phyloP scores from a whole-genome alignment of 2,329 filamentous ascomycete genomes.

The Botryosphaeria agaves region DNA sequence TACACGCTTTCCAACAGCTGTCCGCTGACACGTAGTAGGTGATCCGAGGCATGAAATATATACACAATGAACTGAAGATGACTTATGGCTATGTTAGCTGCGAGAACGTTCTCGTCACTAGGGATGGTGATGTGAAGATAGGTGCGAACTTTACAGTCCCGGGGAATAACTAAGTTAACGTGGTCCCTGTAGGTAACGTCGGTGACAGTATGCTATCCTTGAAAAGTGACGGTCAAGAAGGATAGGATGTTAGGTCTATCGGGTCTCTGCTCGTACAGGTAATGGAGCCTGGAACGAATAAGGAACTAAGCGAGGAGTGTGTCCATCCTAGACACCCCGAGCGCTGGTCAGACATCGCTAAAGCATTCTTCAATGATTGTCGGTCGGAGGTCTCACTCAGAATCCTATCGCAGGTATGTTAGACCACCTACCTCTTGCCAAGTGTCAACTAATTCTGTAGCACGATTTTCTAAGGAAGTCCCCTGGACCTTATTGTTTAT shows the following conservation, averaged over 20 bases:
- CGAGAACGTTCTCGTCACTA: not conserved
- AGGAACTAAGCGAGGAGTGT: not conserved
- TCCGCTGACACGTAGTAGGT: not conserved
- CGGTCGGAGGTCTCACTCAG: not conserved
- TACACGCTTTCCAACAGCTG: too few species aligned
- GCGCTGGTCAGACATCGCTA: not conserved
- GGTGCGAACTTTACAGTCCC: too few species aligned
- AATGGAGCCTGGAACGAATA: not conserved
- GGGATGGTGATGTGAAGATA: not conserved
- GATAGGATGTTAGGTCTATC: not conserved
- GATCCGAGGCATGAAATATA: constrained; percentile 3
- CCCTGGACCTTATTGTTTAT: not conserved
- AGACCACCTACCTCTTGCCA: not conserved
- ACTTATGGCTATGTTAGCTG: constrained; percentile 2
- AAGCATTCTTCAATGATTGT: too few species aligned
- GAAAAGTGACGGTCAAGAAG: not conserved
- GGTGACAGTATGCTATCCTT: not conserved
- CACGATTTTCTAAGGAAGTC: not conserved
- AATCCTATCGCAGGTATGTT: not conserved
- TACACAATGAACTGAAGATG: constrained; percentile 3
- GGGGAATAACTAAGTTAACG: not conserved
- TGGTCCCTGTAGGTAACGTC: not conserved
- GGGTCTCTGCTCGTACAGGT: not conserved
- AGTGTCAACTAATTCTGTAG: not conserved
- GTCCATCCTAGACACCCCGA: not conserved